Evolutionary conservation across 2,329 filamentous ascomycete species (phyloP), one percentile per base, ranked within the genome.

Genomic region (Colletotrichum sp.): DNA sequence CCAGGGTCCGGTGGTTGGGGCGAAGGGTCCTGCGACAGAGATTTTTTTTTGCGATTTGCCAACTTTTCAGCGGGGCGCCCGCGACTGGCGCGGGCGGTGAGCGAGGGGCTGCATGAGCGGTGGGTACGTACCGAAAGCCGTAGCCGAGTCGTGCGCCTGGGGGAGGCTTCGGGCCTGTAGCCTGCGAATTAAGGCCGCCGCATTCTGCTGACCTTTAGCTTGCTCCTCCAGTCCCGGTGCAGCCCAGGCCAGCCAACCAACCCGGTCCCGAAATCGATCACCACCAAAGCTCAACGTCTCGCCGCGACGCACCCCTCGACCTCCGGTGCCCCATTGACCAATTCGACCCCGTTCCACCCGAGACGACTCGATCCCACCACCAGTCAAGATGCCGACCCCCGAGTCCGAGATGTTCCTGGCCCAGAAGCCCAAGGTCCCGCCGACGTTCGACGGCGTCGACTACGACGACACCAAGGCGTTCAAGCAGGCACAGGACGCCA

Each of bases 401-500:
- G 94, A 97, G 85, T 96, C 95, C 82, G 92, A 90, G 81, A 89
- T 91, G 83, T 97, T 96, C 89, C 91, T 95, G 86, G 94, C 93
- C 80, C 94, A 94, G 87, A 97, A 97, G 90, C 95, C 95, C 76
- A 92, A 90, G 78, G 95, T 97, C 73, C 89, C 94, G 77, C 93
- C 95, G 43, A 96, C 94, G 75, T 97, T 97, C 85, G 94, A 96
- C 81, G 95, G 95, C 79, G 95, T 97, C 83, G 93, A 96, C 88
- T 97, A 94, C 88, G 93, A 96, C 79, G 94, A 97, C 87, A 95
- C 93, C 84, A 92, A 91, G 83, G 91, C 92, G 80, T 89, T 97
- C 83, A 97, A 96, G 89, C 92, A 93, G 77, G 95, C 95, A 70
- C 94, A 96, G 84, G 95, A 97, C 84, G 91, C 94, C 78, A 91